phyloP scores from a whole-genome alignment of 208 protist species.

The Trypanosoma brucei region DNA sequence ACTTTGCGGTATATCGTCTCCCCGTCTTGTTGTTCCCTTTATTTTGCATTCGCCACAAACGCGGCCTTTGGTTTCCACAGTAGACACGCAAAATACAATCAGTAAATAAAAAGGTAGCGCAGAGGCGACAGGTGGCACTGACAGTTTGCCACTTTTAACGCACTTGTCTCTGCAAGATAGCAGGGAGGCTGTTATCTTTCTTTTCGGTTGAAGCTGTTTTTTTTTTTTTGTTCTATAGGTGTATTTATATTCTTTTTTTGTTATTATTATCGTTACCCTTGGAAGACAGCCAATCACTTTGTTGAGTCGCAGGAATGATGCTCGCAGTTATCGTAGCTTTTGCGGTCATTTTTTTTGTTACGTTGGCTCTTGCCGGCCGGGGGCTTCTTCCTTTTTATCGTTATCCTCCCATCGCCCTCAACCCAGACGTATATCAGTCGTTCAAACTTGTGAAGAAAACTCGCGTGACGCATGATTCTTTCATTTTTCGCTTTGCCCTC shows the following conservation, averaged over 20 bases:
- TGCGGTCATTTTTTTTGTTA: constrained; percentile 1
- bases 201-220: no score
- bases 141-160: no score
- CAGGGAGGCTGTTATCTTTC: no score
- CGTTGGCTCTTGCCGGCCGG: background rate
- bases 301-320: background rate
- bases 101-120: no score
- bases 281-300: constrained; percentile 3
- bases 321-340: constrained; percentile 5
- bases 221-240: no score
- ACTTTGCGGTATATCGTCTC: background rate
- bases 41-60: no score
- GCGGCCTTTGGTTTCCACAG: no score
- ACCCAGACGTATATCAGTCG: constrained; percentile 46
- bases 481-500: constrained; percentile 83
- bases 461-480: constrained; percentile 63
- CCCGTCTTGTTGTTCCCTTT: no score
- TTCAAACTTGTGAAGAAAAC: constrained; percentile 55
- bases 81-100: no score
- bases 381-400: background rate
- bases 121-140: no score
- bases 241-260: constrained; percentile 4
- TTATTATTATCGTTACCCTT: background rate
- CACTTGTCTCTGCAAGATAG: no score
- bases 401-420: constrained; percentile 27